Percentiles rank a stretch among this genome's conserved stretches.
These are phyloP conservation scores for Acidomyces sp. DNA, from an alignment of 495 filamentous ascomycete genomes.

Conservation along the genomic window DNA sequence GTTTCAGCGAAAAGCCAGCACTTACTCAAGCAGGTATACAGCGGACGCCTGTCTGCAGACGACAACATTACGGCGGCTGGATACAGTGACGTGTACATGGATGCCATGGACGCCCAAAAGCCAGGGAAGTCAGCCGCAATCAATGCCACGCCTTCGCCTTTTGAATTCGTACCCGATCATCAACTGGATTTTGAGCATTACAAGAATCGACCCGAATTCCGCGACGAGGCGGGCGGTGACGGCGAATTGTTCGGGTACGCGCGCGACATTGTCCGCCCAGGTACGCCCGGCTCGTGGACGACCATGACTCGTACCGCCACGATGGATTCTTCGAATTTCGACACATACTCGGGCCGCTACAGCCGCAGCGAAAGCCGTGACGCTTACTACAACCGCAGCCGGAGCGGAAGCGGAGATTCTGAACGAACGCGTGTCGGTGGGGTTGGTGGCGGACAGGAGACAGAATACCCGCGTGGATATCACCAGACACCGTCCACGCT, in stretches of 20 bases:
- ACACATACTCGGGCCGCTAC: constrained; percentile 4
- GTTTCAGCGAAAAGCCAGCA: constrained; percentile 82
- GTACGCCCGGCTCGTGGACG: constrained; percentile 22
- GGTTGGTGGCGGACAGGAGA: too few relatives aligned
- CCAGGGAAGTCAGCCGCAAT: constrained; percentile 56
- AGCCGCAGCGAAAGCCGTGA: constrained; percentile 7
- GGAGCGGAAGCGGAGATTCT: constrained; percentile 19
- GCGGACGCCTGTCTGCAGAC: constrained; percentile 50
- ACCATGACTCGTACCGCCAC: constrained; percentile 10
- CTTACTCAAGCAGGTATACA: constrained; percentile 65
- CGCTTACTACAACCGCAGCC: constrained; percentile 12
- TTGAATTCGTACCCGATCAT: constrained; percentile 80
- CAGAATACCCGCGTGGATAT: constrained; percentile 28
- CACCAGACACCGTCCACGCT: constrained; percentile 25
- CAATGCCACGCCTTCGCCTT: constrained; percentile 35
- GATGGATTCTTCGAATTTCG: too few relatives aligned
- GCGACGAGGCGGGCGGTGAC: constrained; percentile 70
- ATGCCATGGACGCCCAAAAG: constrained; percentile 61
- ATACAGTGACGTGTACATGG: constrained; percentile 54
- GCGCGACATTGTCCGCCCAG: constrained; percentile 21
- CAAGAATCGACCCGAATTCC: constrained; percentile 80
- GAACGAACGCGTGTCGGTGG: constrained; percentile 13
- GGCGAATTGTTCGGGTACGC: constrained; percentile 29
- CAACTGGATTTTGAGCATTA: constrained; percentile 89
- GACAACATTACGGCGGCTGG: constrained; percentile 36